phyloP scores from a whole-genome alignment of 1,139 yeast genomes.

The Blastobotrys proliferans region DNA sequence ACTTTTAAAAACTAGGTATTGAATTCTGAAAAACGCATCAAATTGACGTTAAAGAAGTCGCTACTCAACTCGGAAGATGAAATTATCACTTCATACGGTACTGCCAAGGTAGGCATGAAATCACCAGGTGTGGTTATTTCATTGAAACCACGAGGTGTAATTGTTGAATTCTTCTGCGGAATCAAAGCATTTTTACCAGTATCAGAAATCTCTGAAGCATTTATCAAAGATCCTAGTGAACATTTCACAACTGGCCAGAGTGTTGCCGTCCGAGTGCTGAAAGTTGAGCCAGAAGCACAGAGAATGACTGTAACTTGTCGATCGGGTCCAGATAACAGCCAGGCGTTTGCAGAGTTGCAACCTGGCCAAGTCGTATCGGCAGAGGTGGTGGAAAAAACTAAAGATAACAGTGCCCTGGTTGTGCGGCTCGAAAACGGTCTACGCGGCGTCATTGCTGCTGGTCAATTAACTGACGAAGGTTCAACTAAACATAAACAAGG shows the following conservation, averaged over 20 bases:
- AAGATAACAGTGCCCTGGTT: slow-evolving; percentile 46
- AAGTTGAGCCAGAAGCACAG: slow-evolving; percentile 51
- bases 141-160: slow-evolving; percentile 72
- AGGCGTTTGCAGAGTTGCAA: slow-evolving; percentile 45
- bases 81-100: slow-evolving; percentile 50
- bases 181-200: slow-evolving; percentile 79
- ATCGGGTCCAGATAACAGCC: slow-evolving; percentile 44
- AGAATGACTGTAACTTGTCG: slow-evolving; percentile 72
- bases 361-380: slow-evolving; percentile 67
- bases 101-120: slow-evolving; percentile 55
- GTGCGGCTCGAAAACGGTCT: slow-evolving; percentile 55
- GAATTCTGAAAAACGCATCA: slow-evolving; percentile 43
- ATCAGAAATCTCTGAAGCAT: slow-evolving; percentile 85
- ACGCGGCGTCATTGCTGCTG: slow-evolving; percentile 68
- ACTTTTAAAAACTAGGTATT: slow-evolving; percentile 28
- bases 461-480: slow-evolving; percentile 75
- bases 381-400: slow-evolving; percentile 66
- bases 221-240: slow-evolving; percentile 71
- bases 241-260: slow-evolving; percentile 83
- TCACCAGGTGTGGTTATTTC: slow-evolving; percentile 73
- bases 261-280: slow-evolving; percentile 61
- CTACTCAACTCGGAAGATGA: slow-evolving; percentile 65
- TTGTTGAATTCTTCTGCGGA: slow-evolving; percentile 77
- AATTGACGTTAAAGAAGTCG: slow-evolving; percentile 77
- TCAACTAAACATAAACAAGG: slow-evolving; percentile 79